Evolutionary conservation across 768 basidiomycete genomes (phyloP), one percentile per base, ranked within the genome.

Genomic region (Agrocybe praecox): DNA sequence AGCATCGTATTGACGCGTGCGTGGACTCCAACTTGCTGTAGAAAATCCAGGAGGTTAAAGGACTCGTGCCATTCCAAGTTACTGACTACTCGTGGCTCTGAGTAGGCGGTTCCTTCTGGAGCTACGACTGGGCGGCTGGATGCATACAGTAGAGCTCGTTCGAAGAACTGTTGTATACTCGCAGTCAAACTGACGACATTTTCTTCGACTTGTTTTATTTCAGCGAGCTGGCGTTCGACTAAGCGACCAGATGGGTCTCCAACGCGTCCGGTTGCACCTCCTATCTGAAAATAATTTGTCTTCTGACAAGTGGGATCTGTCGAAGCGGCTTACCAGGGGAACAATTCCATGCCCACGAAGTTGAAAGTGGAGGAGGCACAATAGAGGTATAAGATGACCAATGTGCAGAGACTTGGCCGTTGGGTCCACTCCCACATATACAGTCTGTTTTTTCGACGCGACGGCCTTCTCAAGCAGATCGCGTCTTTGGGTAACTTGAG

Each of bases 221-320:
- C 78, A 5, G 94, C 83, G 3, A 85, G 79, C 52, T 86, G 82
- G 19, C 97, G 86, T 72, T 97, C 96, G 0, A 84, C 84, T 5
- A 82, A 80, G 33, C 96, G 82, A 1, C 97, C 96, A 4, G 96
- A 96, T 8, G 97, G 97, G 68, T 99, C 97, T 6, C 97, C 97
- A 45, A 99, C 88, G n/a, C 90, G 86, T 9, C 94, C 97, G 0
- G 96, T 98, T 9, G 94, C 96, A 1, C 94, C 95, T 29, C 97
- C 96, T 69, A 98, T 90, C 96, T 98, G 66, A 29, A 26, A 29
- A n/a, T 9, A 26, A 43, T 58, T 32, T 45, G 26, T 26, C 24
- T 19, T 12, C 26, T 49, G 43, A 48, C 51, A n/a, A 22, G 43
- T 17, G 26, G 33, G 43, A 6, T 4, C 46, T 53, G n/a, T 2